phyloP scores from a whole-genome alignment of 768 basidiomycete genomes.

The Rickenella mellea region DNA sequence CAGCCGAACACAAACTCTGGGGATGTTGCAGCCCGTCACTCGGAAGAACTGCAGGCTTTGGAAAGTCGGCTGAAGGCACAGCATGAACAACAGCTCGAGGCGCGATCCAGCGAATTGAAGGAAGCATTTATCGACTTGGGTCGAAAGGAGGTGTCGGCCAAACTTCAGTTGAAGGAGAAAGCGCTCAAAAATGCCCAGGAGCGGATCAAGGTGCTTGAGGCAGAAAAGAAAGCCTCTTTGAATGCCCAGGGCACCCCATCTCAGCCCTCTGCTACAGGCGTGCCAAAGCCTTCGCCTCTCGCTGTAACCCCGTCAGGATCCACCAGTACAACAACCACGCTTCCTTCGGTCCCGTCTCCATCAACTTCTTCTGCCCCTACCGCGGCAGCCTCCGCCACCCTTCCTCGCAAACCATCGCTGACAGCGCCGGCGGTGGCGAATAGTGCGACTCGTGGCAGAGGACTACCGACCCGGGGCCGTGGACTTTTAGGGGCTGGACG shows the following conservation, averaged over 20 bases:
- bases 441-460: conserved; percentile 15
- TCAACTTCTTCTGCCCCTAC: conserved; percentile 14
- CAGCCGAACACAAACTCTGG: conserved; percentile 18
- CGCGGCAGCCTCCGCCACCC: conserved; percentile 9
- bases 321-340: conserved; percentile 5
- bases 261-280: not conserved
- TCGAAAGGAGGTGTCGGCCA: conserved; percentile 22
- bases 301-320: conserved; percentile 4
- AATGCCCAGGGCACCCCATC: conserved; percentile 24
- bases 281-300: conserved; percentile 1
- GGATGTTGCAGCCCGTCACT: conserved; percentile 42
- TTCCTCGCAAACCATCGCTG: conserved; percentile 23
- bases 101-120: conserved; percentile 9
- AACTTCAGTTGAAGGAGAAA: conserved; percentile 60
- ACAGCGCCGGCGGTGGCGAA: conserved; percentile 18
- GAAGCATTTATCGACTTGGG: not conserved
- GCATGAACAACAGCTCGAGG: conserved; percentile 37
- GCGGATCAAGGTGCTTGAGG: conserved; percentile 61
- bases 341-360: conserved; percentile 5
- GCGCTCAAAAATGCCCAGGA: conserved; percentile 54
- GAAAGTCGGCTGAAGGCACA: conserved; percentile 43
- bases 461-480: conserved; percentile 21
- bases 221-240: conserved; percentile 35
- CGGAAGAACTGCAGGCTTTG: conserved; percentile 47
- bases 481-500: conserved; percentile 22